A percentile compares a stretch with the other conserved stretches of the same genome.
These are phyloP conservation scores for Rhodotorula sp. DNA, from an alignment of 1,284 basidiomycete species.

Conservation along the genomic window DNA sequence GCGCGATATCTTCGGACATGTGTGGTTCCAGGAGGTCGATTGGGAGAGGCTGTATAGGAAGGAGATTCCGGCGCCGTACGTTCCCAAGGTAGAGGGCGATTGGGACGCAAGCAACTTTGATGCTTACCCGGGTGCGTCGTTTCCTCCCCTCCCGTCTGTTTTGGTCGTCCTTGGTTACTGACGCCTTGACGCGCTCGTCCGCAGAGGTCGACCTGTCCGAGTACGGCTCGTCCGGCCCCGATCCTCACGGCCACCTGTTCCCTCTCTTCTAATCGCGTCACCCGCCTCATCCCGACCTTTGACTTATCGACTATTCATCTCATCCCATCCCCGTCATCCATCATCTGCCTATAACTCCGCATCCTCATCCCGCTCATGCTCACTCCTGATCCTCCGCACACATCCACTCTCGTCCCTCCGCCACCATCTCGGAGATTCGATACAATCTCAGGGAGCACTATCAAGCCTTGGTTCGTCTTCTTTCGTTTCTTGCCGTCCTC, in stretches of 20 bases:
- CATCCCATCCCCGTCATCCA: not conserved
- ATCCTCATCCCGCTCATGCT: not conserved
- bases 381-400: not conserved
- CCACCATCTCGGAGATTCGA: not conserved
- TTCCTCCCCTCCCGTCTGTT: not conserved
- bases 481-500: no score
- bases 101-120: conserved; percentile 50
- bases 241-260: conserved; percentile 46
- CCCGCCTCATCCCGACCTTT: not conserved
- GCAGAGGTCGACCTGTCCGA: conserved; percentile 42
- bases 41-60: conserved; percentile 80
- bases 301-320: not conserved
- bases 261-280: conserved; percentile 16
- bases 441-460: not conserved
- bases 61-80: conserved; percentile 94
- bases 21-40: conserved; percentile 96
- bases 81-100: conserved; percentile 59
- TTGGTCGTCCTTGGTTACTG: no score
- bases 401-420: not conserved
- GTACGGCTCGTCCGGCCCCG: conserved; percentile 43
- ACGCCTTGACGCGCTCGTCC: no score
- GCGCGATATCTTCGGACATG: conserved; percentile 89
- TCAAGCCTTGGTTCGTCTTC: no score
- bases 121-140: conserved; percentile 40
- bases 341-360: not conserved